phyloP scores from a whole-genome alignment of 441 rosid genomes.

The Erysimum cheiri region DNA sequence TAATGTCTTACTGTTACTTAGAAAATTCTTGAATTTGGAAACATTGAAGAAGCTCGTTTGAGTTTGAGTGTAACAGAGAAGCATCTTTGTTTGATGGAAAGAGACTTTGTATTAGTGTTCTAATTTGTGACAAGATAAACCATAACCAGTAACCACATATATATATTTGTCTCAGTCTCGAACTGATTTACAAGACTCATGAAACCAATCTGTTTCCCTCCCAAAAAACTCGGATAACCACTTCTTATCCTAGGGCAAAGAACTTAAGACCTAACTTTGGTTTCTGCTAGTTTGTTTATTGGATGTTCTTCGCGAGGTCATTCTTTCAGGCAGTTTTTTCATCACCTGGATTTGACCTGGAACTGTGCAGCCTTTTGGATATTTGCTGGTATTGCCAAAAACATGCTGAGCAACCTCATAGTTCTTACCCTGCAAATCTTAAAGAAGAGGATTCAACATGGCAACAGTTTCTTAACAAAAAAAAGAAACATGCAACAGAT shows the following conservation, averaged over 20 bases:
- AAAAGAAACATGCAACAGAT: background rate
- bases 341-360: slow-evolving; percentile 7
- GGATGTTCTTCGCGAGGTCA: background rate
- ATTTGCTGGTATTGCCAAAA: slow-evolving; percentile 20
- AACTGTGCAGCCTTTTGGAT: background rate
- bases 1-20: background rate
- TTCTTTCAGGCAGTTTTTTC: background rate
- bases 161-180: too few relatives aligned
- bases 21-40: background rate
- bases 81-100: background rate
- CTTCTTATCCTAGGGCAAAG: background rate
- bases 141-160: background rate
- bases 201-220: background rate
- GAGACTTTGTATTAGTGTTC: background rate
- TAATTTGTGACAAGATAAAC: slow-evolving; percentile 6
- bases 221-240: background rate
- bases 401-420: slow-evolving; percentile 11
- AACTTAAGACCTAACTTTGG: background rate
- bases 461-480: background rate
- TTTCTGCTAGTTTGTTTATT: background rate
- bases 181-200: slow-evolving; percentile 17
- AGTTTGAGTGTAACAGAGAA: background rate
- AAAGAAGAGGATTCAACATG: slow-evolving; percentile 17
- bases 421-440: slow-evolving; percentile 26
- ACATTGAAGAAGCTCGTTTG: background rate